Evolutionary conservation across 2,329 filamentous ascomycete genomes (phyloP).

Genomic region (Tricladium varicosporioides): DNA sequence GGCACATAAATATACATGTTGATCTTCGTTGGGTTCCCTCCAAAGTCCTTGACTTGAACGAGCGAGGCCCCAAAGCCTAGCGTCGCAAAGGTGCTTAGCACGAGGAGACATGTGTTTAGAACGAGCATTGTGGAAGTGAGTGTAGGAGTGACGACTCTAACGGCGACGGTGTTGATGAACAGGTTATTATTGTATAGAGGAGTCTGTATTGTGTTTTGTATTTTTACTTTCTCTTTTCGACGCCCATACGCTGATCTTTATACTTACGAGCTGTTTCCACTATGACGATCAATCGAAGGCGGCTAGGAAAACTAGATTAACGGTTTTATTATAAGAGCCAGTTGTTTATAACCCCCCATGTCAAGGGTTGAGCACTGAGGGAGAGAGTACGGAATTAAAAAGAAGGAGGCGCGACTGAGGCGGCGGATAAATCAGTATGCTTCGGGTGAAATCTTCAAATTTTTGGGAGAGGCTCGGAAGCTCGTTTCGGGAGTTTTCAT

Average conservation of each 20-base stretch:
- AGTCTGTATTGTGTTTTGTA: not conserved
- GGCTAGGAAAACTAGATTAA: no score
- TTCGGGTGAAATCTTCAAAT: not conserved
- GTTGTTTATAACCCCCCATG: no score
- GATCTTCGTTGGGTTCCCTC: slow-evolving; percentile 12
- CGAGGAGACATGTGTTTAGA: not conserved
- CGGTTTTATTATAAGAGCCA: no score
- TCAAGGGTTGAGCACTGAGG: no score
- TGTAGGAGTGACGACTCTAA: not conserved
- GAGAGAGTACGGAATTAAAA: not conserved
- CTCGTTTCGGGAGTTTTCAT: not conserved
- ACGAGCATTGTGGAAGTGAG: not conserved
- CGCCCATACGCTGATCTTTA: no score
- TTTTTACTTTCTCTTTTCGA: no score
- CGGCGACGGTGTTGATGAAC: not conserved
- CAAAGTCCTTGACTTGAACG: slow-evolving; percentile 14
- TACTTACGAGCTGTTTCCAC: no score
- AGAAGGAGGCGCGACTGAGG: not conserved
- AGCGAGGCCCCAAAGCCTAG: slow-evolving; percentile 7
- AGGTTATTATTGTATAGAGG: not conserved
- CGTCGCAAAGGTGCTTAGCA: not conserved
- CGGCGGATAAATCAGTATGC: not conserved
- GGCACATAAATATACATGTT: slow-evolving; percentile 24
- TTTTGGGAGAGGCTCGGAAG: not conserved
- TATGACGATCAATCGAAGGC: no score